Base-by-base conservation (phyloP, 306 rosid genomes). In the Amphicarpaea edgeworthii region DNA sequence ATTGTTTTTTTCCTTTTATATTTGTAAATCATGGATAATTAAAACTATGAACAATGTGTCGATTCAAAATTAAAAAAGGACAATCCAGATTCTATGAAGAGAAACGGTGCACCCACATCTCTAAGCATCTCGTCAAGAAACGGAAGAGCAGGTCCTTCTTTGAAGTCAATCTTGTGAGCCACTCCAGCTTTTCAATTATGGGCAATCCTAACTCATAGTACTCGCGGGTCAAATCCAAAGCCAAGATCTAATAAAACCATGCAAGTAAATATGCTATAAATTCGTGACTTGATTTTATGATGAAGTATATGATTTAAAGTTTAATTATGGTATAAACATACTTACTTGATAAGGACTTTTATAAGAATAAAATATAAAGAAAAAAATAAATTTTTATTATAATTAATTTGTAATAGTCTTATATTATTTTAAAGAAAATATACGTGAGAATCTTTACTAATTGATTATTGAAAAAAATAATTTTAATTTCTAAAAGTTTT, bases 101-200 rank as follows among this genome's bases (percentile, higher is more conserved):
- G 0, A 32, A 5, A 49, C n/a, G 3, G 42, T 43, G 26, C 17
- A 75, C 84, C 0, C 26, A 93, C 98, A n/a, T 93, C 91, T 78
- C 79, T 73, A 5, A 91, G 57, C 83, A 91, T 62, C 17, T 70
- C 47, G 14, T 93, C 97, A 21, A 93, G 97, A 57, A 83, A 73
- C 1, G 94, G 94, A 53, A 93, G 96, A 60, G 98, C 98, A 53
- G 89, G 93, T 80, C 96, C 98, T 84, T 90, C 97, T 80, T 85
- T 90, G 73, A 93, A 93, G 4, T 91, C 94, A 38, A 93, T 93
- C 83, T 93, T 93, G 79, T 93, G 90, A 68, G 86, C 88, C 40
- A 91, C 88, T 7, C 97, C 97, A 4, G 98, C 97, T 42, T 87
- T 93, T 89, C 30, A 49, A 93, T 93, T 14, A 88, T 82, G 0